Evolutionary conservation across 139 green algal species (phyloP), one percentile per base, ranked within the genome.

Genomic region (Chlorella sp.): DNA sequence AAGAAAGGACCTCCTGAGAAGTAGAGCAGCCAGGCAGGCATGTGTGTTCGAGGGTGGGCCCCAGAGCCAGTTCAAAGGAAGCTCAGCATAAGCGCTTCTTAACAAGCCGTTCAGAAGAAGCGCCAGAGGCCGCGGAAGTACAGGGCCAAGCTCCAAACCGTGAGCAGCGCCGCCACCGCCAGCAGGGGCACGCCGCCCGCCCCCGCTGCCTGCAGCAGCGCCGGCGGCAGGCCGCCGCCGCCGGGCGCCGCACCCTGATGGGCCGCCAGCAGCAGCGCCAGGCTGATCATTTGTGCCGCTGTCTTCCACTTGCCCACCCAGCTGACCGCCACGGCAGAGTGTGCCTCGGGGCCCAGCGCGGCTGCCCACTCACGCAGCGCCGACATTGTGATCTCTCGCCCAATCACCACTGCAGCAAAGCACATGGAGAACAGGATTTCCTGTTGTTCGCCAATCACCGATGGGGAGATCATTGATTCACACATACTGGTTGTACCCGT

Each of bases 311-410:
- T 99, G 37, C 97, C 97, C 89, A 95, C 92, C 28, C 78, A 87
- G 93, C 95, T 91, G 39, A 99, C 97, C 12, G 96, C 96, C 19
- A 99, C 97, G 15, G 96, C 97, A 16, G 86, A 86, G 26, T 95
- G 92, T 1, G 96, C 97, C 61, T 96, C 94, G 11, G 92, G 90
- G 2, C 97, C 96, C 37, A 96, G 48, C 1, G 93, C 90, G 0
- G 97, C 96, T 11, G 96, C 97, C 97, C 97, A 99, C 91, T 99
- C 97, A 24, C 97, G 93, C 77, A 99, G 92, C 16, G 97, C 97
- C 0, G 92, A 96, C 96, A 99, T 98, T 0, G 96, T 97, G 81
- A 99, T 98, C 91, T 99, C 97, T 26, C 97, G 93, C 1, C 95
- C 94, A 73, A 99, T 97, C 86, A 99, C 98, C 7, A 93, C 95